These are phyloP conservation scores for Tremella yokohamensis DNA, from an alignment of 768 basidiomycete species.

Conservation along the genomic window DNA sequence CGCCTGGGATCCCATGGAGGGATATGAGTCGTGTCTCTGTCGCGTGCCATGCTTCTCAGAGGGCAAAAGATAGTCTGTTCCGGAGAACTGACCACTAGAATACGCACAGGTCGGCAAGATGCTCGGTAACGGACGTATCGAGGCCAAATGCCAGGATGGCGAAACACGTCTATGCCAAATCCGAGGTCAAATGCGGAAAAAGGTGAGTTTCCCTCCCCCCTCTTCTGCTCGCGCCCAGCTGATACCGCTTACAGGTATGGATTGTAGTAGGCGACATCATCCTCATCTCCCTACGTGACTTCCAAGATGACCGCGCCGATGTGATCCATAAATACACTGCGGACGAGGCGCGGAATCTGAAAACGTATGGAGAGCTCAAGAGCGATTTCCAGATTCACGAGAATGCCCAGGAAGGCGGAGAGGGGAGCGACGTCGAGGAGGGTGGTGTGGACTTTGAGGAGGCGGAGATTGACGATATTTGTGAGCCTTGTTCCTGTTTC, in stretches of 20 bases:
- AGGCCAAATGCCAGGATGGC: conserved; percentile 96
- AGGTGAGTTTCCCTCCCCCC: conserved; percentile 58
- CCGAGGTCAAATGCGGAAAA: conserved; percentile 98
- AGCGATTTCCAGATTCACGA: conserved; percentile 97
- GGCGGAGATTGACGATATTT: conserved; percentile 50
- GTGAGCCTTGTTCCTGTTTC: conserved; percentile 18
- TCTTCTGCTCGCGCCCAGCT: background rate
- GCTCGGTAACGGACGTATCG: conserved; percentile 94
- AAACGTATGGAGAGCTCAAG: conserved; percentile 96
- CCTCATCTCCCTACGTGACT: conserved; percentile 88
- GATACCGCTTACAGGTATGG: conserved; percentile 69
- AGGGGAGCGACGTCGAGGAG: conserved; percentile 43
- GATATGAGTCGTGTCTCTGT: too few species aligned
- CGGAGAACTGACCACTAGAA: conserved; percentile 57
- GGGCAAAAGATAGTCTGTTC: too few species aligned
- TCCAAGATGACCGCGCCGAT: conserved; percentile 99
- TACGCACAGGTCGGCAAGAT: conserved; percentile 98
- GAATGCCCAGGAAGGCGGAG: conserved; percentile 78
- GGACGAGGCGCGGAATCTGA: conserved; percentile 75
- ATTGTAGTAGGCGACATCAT: conserved; percentile 98
- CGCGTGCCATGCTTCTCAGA: too few species aligned
- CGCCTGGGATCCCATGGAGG: too few species aligned
- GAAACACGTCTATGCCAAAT: conserved; percentile 97
- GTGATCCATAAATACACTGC: conserved; percentile 99
- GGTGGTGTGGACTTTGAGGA: conserved; percentile 29